Conservation (phyloP, 768 basidiomycete species). For the Amyloporia xantha region DNA sequence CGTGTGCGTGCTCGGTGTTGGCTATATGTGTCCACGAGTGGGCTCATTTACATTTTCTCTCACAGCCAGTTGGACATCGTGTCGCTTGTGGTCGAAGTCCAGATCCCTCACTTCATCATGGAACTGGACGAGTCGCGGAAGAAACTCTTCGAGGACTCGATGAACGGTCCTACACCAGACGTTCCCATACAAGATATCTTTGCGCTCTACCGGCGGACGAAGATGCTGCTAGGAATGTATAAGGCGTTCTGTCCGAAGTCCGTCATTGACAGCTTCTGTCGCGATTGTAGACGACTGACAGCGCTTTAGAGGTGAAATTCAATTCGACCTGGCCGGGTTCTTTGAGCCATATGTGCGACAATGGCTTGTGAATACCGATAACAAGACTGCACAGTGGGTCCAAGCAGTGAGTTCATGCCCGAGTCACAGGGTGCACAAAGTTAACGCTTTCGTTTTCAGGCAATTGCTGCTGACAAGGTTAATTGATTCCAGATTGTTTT, state of each 20-base stretch:
- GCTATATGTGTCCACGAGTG: too few relatives aligned
- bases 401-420: conserved; percentile 78
- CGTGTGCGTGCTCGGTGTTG: conserved; percentile 25
- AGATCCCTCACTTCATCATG: conserved; percentile 56
- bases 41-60: not conserved
- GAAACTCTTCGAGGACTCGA: conserved; percentile 72
- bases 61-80: conserved; percentile 76
- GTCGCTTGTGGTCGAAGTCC: conserved; percentile 61
- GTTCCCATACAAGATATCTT: conserved; percentile 90
- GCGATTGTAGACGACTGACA: not conserved
- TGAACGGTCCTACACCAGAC: conserved; percentile 82
- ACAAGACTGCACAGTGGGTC: conserved; percentile 92
- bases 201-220: conserved; percentile 73
- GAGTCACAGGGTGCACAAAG: too few relatives aligned
- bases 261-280: conserved; percentile 21
- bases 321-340: conserved; percentile 67
- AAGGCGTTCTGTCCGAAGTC: conserved; percentile 76
- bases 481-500: too few relatives aligned
- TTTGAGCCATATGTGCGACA: conserved; percentile 85
- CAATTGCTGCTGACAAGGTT: conserved; percentile 83
- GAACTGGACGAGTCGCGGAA: conserved; percentile 69
- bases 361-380: conserved; percentile 86
- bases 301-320: conserved; percentile 40
- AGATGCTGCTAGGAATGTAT: conserved; percentile 72
- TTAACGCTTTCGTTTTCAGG: too few relatives aligned